Conservation (phyloP, 768 basidiomycete species). For the Phlebiopsis flavidoalba region DNA sequence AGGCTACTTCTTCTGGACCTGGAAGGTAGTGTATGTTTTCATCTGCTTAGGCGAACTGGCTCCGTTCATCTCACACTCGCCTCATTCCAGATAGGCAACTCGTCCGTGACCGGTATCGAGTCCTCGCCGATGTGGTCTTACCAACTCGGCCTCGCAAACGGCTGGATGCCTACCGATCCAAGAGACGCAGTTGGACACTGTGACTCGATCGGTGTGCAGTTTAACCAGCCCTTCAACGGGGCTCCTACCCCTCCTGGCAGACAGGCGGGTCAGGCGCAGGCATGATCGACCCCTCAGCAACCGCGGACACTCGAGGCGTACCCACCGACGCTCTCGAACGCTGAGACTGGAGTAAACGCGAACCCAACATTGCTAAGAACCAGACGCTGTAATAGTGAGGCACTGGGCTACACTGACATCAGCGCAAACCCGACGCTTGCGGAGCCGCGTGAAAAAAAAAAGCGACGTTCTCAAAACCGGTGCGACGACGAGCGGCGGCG, state of each 20-base stretch:
- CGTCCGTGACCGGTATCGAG: conserved; percentile 41
- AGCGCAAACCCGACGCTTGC: conserved; percentile 53
- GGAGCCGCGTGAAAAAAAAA: no score
- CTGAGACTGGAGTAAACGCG: conserved; percentile 30
- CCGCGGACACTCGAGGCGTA: conserved; percentile 42
- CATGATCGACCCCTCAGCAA: conserved; percentile 38
- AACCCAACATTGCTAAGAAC: conserved; percentile 40
- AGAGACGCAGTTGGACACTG: conserved; percentile 64
- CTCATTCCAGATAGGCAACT: conserved; percentile 48
- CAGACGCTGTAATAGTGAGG: no score
- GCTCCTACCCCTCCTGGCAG: conserved; percentile 58
- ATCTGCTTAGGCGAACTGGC: not conserved
- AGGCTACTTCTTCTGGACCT: conserved; percentile 75
- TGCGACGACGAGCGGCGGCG: conserved; percentile 30
- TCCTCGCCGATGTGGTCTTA: conserved; percentile 67
- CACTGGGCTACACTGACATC: conserved; percentile 64
- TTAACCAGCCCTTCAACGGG: conserved; percentile 41
- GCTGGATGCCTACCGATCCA: conserved; percentile 78
- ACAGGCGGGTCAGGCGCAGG: conserved; percentile 60
- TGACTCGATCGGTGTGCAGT: conserved; percentile 38
- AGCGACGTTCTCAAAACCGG: conserved; percentile 49
- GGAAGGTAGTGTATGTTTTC: conserved; percentile 52
- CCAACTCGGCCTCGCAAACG: conserved; percentile 61
- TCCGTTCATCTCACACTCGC: not conserved
- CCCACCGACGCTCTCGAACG: conserved; percentile 46